Evolutionary conservation across 164 flowering plant species (phyloP), one percentile per base, ranked within the genome.

Genomic region (Berberis thunbergii): DNA sequence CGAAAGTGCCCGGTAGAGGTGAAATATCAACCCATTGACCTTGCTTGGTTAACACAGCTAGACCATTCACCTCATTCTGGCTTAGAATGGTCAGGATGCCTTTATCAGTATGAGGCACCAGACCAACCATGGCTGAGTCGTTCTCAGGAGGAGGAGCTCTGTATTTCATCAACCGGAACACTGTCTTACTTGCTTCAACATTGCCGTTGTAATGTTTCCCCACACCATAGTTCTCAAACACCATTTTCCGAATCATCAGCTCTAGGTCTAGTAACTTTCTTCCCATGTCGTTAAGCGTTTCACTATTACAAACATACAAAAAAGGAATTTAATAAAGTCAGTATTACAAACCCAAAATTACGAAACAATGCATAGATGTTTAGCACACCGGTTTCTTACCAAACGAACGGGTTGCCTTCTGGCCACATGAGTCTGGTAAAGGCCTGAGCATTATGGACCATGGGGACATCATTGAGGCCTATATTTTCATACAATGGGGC

Each of bases 241-340:
- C 54, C 49, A 48, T 49, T 4, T 12, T 45, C 49, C n/a, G 2
- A 9, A 39, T 45, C 54, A 50, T 8, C 2, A 8, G 7, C 2
- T 50, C 54, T n/a, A 50, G 11, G 12, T 50, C 54, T 5, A n/a
- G 3, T 9, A 50, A 10, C 12, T 50, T 10, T 8, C 12, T 50
- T 6, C 75, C 73, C 76, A 76, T 71, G 7, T 69, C 44, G 52
- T 65, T 62, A n/a, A 83, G 45, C 6, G 67, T 65, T 39, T 61
- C 54, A 52, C 77, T 74, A 43, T 2, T 41, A 61, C 41, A 8
- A 49, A 3, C 42, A 6, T 26, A 45, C 9, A 43, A 3, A 41
- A 43, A 11, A n/a, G 49, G 46, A 4, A 9, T 39, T 6, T n/a
- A 56, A 10, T 2, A 39, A 2, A 4, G 11, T 45, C n/a, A 1